Conservation (phyloP, 2,329 filamentous ascomycete species). For the Fusarium verrucosum region DNA sequence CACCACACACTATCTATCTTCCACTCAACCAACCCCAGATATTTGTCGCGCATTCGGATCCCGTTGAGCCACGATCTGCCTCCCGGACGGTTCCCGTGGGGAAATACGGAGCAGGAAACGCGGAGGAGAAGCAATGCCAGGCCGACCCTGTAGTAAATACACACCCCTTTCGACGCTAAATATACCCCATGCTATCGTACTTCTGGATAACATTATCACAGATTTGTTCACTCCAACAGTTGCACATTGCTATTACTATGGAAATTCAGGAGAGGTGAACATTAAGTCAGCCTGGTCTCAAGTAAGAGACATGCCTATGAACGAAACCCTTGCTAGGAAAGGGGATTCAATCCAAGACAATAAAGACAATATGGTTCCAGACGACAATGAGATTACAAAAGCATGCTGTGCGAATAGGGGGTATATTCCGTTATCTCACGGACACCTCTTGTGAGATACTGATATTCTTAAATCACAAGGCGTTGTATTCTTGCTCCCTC, state of each 20-base stretch:
- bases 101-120: slow-evolving; percentile 21
- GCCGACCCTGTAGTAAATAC: not conserved
- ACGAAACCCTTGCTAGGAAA: not conserved
- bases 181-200: not conserved
- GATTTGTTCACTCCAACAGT: not conserved
- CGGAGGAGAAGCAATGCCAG: slow-evolving; percentile 8
- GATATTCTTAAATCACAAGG: not conserved
- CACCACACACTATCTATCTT: not conserved
- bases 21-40: slow-evolving; percentile 17
- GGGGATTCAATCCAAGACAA: not conserved
- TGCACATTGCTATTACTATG: not conserved
- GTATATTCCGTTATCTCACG: not conserved
- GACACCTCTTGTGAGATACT: not conserved
- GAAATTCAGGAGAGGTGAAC: slow-evolving; percentile 9
- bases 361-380: not conserved
- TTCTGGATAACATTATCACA: slow-evolving; percentile 4
- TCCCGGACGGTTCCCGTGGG: slow-evolving; percentile 33
- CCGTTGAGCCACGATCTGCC: slow-evolving; percentile 22
- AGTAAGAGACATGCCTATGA: not conserved
- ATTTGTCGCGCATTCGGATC: slow-evolving; percentile 10
- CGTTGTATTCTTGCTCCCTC: not conserved
- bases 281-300: not conserved
- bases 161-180: not conserved
- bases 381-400: not conserved
- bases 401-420: not conserved